Conservation (phyloP, 805 yeast genomes). For the Tetrapisispora namnaoensis region DNA sequence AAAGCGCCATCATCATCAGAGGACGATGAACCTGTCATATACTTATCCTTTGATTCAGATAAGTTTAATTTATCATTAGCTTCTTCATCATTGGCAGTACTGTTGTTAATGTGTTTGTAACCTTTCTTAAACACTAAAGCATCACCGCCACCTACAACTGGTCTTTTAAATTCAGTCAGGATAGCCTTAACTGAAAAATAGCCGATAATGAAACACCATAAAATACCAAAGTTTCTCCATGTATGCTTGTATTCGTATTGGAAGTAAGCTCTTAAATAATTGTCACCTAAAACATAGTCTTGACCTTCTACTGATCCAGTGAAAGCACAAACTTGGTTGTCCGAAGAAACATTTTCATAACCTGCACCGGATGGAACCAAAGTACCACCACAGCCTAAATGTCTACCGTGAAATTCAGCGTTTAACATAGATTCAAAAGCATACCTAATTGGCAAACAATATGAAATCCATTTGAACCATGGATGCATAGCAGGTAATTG, state of each 20-base stretch:
- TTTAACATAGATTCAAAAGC: slow-evolving; percentile 52
- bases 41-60: slow-evolving; percentile 11
- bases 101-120: slow-evolving; percentile 20
- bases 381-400: slow-evolving; percentile 23
- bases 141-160: slow-evolving; percentile 28
- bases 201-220: slow-evolving; percentile 36
- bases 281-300: slow-evolving; percentile 46
- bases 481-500: slow-evolving; percentile 49
- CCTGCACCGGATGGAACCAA: slow-evolving; percentile 49
- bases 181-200: slow-evolving; percentile 14
- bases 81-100: slow-evolving; percentile 12
- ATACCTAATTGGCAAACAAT: slow-evolving; percentile 43
- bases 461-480: slow-evolving; percentile 59
- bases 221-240: slow-evolving; percentile 76
- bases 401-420: slow-evolving; percentile 47
- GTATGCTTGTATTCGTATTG: slow-evolving; percentile 46
- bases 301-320: slow-evolving; percentile 53
- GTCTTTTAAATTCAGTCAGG: slow-evolving; percentile 18
- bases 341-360: slow-evolving; percentile 32
- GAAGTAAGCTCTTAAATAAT: slow-evolving; percentile 41
- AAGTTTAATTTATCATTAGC: slow-evolving; percentile 8
- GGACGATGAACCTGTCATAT: slow-evolving; percentile 6
- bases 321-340: slow-evolving; percentile 43
- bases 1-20: slow-evolving; percentile 10
- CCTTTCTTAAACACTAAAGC: slow-evolving; percentile 45